Evolutionary conservation across 1,139 yeast genomes (phyloP).

Genomic region (Williopsis jadinii): DNA sequence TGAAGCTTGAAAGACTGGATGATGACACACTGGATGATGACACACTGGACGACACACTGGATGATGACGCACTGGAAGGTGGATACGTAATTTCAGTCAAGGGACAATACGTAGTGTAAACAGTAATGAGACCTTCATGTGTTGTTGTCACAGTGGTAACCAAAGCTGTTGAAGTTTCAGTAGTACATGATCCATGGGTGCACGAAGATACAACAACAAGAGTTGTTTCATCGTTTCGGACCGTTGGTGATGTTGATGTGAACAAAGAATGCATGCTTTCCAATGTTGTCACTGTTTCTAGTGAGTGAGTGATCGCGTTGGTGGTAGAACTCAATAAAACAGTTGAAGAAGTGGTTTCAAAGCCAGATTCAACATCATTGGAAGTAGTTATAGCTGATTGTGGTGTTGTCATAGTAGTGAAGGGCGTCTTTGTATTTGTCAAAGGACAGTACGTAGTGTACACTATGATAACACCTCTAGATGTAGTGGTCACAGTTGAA

Average conservation of each 20-base stretch:
- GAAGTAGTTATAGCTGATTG: not conserved
- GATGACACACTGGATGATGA: too few relatives aligned
- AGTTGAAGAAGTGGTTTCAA: not conserved
- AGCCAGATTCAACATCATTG: not conserved
- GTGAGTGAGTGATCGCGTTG: not conserved
- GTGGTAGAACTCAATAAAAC: not conserved
- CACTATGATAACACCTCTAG: slow-evolving; percentile 21
- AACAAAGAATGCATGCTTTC: too few relatives aligned
- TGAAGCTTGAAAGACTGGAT: too few relatives aligned
- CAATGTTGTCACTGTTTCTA: not conserved
- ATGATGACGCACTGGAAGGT: too few relatives aligned
- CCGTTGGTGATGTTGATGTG: too few relatives aligned
- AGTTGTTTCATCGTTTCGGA: slow-evolving; percentile 2
- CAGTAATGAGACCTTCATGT: slow-evolving; percentile 21
- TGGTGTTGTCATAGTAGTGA: too few relatives aligned
- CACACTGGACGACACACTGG: too few relatives aligned
- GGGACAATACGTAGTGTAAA: slow-evolving; percentile 28
- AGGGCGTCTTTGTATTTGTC: not conserved
- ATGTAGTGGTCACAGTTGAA: slow-evolving; percentile 4
- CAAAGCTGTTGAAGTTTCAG: slow-evolving; percentile 27
- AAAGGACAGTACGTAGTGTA: slow-evolving; percentile 29
- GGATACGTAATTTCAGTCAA: not conserved
- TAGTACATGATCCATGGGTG: slow-evolving; percentile 11
- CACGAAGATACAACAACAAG: slow-evolving; percentile 16
- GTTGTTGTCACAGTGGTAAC: slow-evolving; percentile 23